A percentile compares a stretch with the other conserved stretches of the same genome.
phyloP scores from a whole-genome alignment of 2,329 filamentous ascomycete genomes.

The Bimuria novae-zelandiae region DNA sequence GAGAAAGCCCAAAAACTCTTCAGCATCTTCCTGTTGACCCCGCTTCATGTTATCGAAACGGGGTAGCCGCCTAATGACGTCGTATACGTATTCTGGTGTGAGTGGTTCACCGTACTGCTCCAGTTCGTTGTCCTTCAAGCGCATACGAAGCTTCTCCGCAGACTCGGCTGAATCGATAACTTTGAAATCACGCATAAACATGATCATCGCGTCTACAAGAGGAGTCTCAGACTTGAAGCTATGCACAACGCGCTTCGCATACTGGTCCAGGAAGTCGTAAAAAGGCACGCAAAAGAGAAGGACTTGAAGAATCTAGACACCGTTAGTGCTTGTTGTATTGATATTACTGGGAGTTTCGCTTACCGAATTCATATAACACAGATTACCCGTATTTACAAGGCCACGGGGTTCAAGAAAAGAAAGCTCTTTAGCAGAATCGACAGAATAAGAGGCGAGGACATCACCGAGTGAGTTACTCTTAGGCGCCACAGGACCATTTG shows the following conservation, averaged over 20 bases:
- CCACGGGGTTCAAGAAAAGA: constrained; percentile 90
- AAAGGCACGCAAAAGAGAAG: constrained; percentile 93
- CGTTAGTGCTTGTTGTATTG: constrained; percentile 33
- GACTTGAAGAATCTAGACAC: constrained; percentile 82
- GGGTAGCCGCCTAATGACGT: constrained; percentile 83
- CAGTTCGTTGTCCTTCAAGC: constrained; percentile 79
- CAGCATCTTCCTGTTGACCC: constrained; percentile 95
- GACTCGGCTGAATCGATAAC: constrained; percentile 79
- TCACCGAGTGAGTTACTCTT: constrained; percentile 72
- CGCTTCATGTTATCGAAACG: constrained; percentile 94
- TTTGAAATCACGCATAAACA: constrained; percentile 93
- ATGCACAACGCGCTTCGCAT: constrained; percentile 80
- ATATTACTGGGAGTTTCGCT: constrained; percentile 45
- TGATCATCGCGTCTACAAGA: constrained; percentile 92
- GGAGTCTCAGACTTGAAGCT: constrained; percentile 96
- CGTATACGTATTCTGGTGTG: constrained; percentile 92
- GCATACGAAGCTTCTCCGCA: constrained; percentile 71
- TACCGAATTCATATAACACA: constrained; percentile 99
- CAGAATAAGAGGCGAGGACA: constrained; percentile 73
- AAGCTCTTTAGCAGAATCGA: constrained; percentile 67
- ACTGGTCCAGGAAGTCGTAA: constrained; percentile 88
- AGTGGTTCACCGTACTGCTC: constrained; percentile 91
- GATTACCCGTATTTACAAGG: constrained; percentile 94
- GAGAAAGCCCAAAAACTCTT: constrained; percentile 93
- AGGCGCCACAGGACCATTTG: constrained; percentile 50